Base-by-base conservation (phyloP, 2,329 filamentous ascomycete species). In the Talaromyces islandicus region DNA sequence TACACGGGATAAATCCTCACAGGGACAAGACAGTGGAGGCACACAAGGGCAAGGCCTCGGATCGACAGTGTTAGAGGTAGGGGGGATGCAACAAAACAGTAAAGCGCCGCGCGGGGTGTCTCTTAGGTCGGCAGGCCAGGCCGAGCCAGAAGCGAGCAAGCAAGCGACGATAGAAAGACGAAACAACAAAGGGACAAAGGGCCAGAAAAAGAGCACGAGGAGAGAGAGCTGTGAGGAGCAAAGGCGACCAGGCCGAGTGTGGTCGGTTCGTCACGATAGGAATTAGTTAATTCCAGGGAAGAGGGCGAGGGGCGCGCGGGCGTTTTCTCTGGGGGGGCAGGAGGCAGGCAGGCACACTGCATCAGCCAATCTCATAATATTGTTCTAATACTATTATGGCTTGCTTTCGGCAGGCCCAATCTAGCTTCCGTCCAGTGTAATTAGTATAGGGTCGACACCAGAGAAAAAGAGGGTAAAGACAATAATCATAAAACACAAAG, bases 81-180 rank as follows among this genome's bases (percentile, higher is more conserved):
- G 58, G 58, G 58, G 58, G 51, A 32, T 27, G 21, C 27, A 59
- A 38, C 30, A 3, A 59, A 51, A 54, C 57, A 38, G 52, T 30
- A 30, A 32, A 29, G 30, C 32, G 14, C 27, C 32, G 32, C 30
- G 19, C n/a, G 29, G 25, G 27, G 41, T 43, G 17, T 43, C 17
- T 43, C n/a, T 46, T 46, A 46, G 43, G 43, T 46, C 43, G 43
- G 43, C 43, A 46, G 19, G 43, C 43, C 43, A 46, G 43, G 43
- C 43, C 43, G 43, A 21, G 43, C 43, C 43, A 24, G 19, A 24
- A 24, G 43, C 43, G 24, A 46, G 21, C 43, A 46, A 14, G 43
- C 43, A 46, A 46, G 21, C 43, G 21, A 46, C 43, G 11, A 46
- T 46, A 46, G 19, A n/a, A 24, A 46, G 43, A 21, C 43, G 9